Evolutionary conservation across 352 stramenopile species (phyloP).

Genomic region (Phytopythium oedochilum): DNA sequence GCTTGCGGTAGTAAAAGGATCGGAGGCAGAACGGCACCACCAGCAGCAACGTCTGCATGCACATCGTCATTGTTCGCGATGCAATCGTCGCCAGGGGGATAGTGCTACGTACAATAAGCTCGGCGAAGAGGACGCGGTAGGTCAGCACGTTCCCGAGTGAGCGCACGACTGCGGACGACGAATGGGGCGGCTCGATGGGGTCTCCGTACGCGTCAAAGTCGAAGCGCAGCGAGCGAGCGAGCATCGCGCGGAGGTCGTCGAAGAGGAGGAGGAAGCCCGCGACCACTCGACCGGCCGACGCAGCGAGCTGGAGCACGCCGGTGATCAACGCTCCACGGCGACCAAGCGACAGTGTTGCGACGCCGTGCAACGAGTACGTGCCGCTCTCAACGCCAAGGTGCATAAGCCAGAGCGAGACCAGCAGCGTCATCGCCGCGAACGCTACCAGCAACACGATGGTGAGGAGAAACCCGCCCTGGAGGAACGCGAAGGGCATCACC

Average conservation of each 20-base stretch:
- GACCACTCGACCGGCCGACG: slow-evolving; percentile 33
- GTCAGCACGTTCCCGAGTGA: slow-evolving; percentile 16
- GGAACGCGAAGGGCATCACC: slow-evolving; percentile 33
- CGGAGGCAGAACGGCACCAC: slow-evolving; percentile 37
- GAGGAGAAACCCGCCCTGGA: slow-evolving; percentile 40
- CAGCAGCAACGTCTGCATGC: slow-evolving; percentile 20
- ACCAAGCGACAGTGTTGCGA: slow-evolving; percentile 41
- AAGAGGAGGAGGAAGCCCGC: slow-evolving; percentile 39
- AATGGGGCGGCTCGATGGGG: slow-evolving; percentile 8
- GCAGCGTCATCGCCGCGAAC: slow-evolving; percentile 24
- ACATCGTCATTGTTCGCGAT: not conserved
- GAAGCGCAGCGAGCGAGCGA: slow-evolving; percentile 29
- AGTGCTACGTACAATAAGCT: slow-evolving; percentile 22
- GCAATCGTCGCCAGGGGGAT: not conserved
- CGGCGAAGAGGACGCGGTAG: slow-evolving; percentile 28
- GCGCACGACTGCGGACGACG: not conserved
- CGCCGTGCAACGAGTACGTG: slow-evolving; percentile 49
- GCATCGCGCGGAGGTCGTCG: slow-evolving; percentile 31
- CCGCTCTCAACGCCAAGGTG: slow-evolving; percentile 41
- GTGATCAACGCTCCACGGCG: slow-evolving; percentile 20
- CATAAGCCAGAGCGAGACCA: slow-evolving; percentile 25
- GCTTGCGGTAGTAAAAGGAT: slow-evolving; percentile 22
- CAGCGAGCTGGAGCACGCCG: slow-evolving; percentile 22
- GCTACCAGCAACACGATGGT: slow-evolving; percentile 28
- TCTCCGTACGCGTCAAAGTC: slow-evolving; percentile 22